A percentile compares a stretch with the other conserved stretches of the same genome.
These are phyloP conservation scores for Areca catechu DNA, from an alignment of 176 grass and related monocot genomes.

Conservation along the genomic window DNA sequence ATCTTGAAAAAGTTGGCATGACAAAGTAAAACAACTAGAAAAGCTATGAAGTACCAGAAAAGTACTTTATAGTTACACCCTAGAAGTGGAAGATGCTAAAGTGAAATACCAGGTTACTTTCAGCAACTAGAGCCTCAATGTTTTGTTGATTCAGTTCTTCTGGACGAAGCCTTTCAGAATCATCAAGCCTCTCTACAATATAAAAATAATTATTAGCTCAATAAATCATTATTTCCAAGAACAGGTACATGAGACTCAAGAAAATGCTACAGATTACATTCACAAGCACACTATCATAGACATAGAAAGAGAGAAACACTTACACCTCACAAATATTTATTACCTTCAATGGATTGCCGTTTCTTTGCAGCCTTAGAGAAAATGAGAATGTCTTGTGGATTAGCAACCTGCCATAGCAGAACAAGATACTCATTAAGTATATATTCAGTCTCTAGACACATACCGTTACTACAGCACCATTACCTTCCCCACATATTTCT, in stretches of 20 bases:
- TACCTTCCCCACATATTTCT: constrained; percentile 87
- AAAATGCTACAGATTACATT: not conserved
- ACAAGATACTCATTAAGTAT: too few species aligned
- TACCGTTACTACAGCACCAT: too few species aligned
- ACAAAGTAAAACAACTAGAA: too few species aligned
- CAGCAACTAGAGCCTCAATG: constrained; percentile 57
- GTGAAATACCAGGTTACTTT: constrained; percentile 63
- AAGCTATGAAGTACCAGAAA: too few species aligned
- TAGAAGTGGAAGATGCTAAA: too few species aligned
- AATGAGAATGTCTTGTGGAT: constrained; percentile 69
- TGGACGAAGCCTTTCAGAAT: constrained; percentile 29
- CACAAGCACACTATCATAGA: too few species aligned
- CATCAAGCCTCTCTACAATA: constrained; percentile 45
- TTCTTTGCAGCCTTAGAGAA: constrained; percentile 54
- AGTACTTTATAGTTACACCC: too few species aligned
- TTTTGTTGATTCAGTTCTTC: constrained; percentile 58
- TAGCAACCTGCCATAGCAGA: constrained; percentile 48
- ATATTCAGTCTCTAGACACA: too few species aligned
- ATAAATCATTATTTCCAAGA: constrained; percentile 2
- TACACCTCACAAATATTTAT: not conserved
- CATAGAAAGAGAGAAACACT: too few species aligned
- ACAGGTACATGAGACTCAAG: not conserved
- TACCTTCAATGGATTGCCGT: constrained; percentile 34
- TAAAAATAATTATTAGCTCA: constrained; percentile 8
- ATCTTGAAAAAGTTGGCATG: too few species aligned